Conservation (phyloP, 352 stramenopile genomes). For the Phytophthora quininea region DNA sequence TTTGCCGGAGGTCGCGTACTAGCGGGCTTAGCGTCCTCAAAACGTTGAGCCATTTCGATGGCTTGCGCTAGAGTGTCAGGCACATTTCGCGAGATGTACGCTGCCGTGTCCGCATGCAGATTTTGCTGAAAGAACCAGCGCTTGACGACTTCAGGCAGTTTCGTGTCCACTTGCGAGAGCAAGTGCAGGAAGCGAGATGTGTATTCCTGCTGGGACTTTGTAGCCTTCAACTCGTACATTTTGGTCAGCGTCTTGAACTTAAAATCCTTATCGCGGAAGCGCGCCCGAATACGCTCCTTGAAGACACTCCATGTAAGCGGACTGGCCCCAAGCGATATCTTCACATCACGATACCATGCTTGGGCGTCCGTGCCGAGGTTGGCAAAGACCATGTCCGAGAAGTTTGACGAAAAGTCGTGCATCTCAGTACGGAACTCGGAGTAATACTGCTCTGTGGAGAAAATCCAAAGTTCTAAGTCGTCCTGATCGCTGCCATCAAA, state of each 20-base stretch:
- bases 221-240: conserved; percentile 12
- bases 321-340: conserved; percentile 2
- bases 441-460: conserved; percentile 18
- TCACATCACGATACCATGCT: conserved; percentile 24
- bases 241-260: conserved; percentile 8
- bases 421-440: background rate
- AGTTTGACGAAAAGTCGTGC: conserved; percentile 4
- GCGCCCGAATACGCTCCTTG: conserved; percentile 8
- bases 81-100: conserved; percentile 11
- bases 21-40: conserved; percentile 8
- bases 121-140: conserved; percentile 17
- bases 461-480: conserved; percentile 21
- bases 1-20: background rate
- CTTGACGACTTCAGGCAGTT: conserved; percentile 13
- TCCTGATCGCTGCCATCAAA: background rate
- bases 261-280: conserved; percentile 17
- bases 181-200: conserved; percentile 10
- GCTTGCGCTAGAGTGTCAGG: conserved; percentile 5
- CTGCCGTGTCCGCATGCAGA: conserved; percentile 6
- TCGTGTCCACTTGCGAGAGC: conserved; percentile 5
- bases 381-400: conserved; percentile 10
- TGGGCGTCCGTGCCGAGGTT: conserved; percentile 18
- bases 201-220: conserved; percentile 16
- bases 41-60: conserved; percentile 8
- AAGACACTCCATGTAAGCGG: conserved; percentile 11